Percentiles rank a stretch among this genome's conserved stretches.
phyloP scores from a whole-genome alignment of 176 grass and related monocot species.

The Avena insularis region DNA sequence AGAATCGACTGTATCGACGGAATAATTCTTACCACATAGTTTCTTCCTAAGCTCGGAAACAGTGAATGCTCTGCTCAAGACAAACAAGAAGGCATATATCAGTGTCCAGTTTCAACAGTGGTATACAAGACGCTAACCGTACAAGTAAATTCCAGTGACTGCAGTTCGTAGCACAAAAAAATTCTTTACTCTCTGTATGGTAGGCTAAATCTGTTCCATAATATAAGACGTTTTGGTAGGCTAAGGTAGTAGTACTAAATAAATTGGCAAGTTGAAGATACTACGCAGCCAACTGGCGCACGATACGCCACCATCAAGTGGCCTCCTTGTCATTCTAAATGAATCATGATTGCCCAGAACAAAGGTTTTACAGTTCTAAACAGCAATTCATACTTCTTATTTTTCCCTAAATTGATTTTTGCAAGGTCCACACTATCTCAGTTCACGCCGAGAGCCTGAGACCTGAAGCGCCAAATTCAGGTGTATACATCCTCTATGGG shows the following conservation, averaged over 20 bases:
- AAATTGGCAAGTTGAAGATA: not conserved
- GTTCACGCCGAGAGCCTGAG: not conserved
- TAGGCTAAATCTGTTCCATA: no score
- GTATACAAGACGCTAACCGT: not conserved
- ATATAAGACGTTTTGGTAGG: no score
- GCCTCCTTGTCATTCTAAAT: not conserved
- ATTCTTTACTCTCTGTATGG: not conserved
- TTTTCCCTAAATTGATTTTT: not conserved
- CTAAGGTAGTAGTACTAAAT: not conserved
- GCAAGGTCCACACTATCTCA: not conserved
- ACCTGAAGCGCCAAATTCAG: not conserved
- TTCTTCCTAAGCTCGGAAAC: slow-evolving; percentile 88
- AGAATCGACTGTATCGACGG: slow-evolving; percentile 58
- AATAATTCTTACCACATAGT: slow-evolving; percentile 70
- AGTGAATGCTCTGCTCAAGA: slow-evolving; percentile 70
- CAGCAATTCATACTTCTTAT: not conserved
- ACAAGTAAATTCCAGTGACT: not conserved
- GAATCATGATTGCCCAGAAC: not conserved
- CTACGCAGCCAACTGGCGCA: not conserved
- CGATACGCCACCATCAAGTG: not conserved
- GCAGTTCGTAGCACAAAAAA: slow-evolving; percentile 17
- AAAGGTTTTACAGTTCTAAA: not conserved
- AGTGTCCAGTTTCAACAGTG: slow-evolving; percentile 34
- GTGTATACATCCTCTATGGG: not conserved
- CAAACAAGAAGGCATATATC: slow-evolving; percentile 24